phyloP scores from a whole-genome alignment of 371 early-diverging fungal genomes.

The Smittium culicis region DNA sequence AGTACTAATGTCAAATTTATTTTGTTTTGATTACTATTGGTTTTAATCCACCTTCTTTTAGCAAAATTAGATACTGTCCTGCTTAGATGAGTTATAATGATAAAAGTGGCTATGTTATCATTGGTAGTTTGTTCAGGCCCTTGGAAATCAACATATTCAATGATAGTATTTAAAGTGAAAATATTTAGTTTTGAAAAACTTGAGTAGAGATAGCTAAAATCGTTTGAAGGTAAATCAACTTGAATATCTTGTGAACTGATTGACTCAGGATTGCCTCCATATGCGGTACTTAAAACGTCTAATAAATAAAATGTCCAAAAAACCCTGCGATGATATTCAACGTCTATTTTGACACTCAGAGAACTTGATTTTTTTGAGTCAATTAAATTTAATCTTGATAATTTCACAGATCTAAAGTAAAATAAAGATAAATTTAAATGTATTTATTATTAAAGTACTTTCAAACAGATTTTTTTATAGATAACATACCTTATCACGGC shows the following conservation, averaged over 20 bases:
- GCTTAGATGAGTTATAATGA: background rate
- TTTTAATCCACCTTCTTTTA: background rate
- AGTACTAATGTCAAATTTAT: background rate
- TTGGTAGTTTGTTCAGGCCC: background rate
- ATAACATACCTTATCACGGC: no score
- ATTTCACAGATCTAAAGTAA: background rate
- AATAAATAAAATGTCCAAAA: background rate
- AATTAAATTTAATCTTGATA: background rate
- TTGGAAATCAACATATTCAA: background rate
- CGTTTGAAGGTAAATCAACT: background rate
- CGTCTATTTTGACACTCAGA: background rate
- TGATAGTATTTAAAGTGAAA: background rate
- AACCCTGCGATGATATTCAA: background rate
- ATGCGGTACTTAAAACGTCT: background rate
- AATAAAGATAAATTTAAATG: no score
- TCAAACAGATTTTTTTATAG: no score
- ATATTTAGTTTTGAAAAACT: background rate
- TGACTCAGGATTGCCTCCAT: background rate
- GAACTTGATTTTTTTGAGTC: background rate
- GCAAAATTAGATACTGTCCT: background rate
- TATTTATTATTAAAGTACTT: no score
- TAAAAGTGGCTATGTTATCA: background rate
- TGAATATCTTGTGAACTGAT: background rate
- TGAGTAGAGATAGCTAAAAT: background rate
- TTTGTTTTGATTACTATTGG: background rate